Evolutionary conservation across 176 grass and related monocot genomes (phyloP).

Genomic region (Oryza officinalis): DNA sequence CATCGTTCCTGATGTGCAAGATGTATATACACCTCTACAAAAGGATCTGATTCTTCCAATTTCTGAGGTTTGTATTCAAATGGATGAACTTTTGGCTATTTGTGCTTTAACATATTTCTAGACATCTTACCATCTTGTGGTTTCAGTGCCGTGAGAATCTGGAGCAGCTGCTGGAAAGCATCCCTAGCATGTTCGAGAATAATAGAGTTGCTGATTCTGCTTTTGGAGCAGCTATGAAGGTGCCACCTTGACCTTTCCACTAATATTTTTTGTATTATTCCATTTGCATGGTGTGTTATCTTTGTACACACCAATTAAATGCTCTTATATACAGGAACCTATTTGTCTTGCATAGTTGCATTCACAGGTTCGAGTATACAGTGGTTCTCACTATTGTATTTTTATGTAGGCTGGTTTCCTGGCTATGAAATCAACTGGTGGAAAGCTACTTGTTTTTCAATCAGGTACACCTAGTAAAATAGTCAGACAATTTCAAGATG

Average conservation of each 20-base stretch:
- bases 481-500: not conserved
- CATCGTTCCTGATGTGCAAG: conserved; percentile 80
- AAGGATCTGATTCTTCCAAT: conserved; percentile 75
- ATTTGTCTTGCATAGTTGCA: not conserved
- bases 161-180: conserved; percentile 87
- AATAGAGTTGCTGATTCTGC: conserved; percentile 84
- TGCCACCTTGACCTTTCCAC: conserved; percentile 34
- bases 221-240: conserved; percentile 89
- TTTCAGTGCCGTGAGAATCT: conserved; percentile 78
- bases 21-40: conserved; percentile 85
- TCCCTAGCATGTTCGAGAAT: conserved; percentile 79
- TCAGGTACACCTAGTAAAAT: conserved; percentile 54
- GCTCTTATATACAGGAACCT: not conserved
- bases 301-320: not conserved
- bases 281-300: not conserved
- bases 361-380: not conserved
- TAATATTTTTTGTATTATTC: conserved; percentile 4
- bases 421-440: conserved; percentile 80
- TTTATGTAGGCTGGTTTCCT: conserved; percentile 73
- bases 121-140: not conserved
- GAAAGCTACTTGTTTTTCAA: conserved; percentile 92
- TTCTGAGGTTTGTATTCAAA: conserved; percentile 61
- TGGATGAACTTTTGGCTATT: conserved; percentile 8
- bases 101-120: conserved; percentile 19
- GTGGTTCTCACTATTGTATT: conserved; percentile 26